phyloP scores from a whole-genome alignment of 768 basidiomycete genomes.

The Lyophyllum shimeji region DNA sequence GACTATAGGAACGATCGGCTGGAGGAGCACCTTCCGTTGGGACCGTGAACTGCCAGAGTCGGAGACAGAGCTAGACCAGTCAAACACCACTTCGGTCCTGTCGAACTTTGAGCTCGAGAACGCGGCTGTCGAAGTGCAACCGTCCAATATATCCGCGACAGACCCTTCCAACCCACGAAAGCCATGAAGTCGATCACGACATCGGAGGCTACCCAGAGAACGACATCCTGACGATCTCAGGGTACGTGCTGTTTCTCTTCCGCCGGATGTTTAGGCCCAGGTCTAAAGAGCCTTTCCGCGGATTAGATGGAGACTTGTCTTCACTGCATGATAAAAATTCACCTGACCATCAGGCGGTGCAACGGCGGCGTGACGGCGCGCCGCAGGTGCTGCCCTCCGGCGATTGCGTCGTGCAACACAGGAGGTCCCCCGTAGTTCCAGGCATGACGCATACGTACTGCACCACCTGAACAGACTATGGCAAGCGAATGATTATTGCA shows the following conservation, averaged over 20 bases:
- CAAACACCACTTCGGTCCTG: neutral
- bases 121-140: slow-evolving; percentile 3
- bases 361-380: too few relatives aligned
- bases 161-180: neutral
- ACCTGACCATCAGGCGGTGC: too few relatives aligned
- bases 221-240: slow-evolving; percentile 1
- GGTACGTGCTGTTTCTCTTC: neutral
- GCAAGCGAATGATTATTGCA: too few relatives aligned
- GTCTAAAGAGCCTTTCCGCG: too few relatives aligned
- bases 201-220: neutral
- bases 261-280: too few relatives aligned
- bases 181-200: neutral
- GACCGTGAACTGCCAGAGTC: slow-evolving; percentile 6
- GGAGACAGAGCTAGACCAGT: neutral
- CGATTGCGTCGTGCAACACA: too few relatives aligned
- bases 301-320: too few relatives aligned
- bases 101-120: slow-evolving; percentile 1
- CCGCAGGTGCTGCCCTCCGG: too few relatives aligned
- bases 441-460: too few relatives aligned
- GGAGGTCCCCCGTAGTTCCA: too few relatives aligned
- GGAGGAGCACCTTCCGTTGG: slow-evolving; percentile 15
- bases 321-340: too few relatives aligned
- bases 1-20: neutral
- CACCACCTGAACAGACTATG: too few relatives aligned
- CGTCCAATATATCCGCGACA: neutral